Conservation (phyloP, 495 filamentous ascomycete species). For the Penicillium angulare region DNA sequence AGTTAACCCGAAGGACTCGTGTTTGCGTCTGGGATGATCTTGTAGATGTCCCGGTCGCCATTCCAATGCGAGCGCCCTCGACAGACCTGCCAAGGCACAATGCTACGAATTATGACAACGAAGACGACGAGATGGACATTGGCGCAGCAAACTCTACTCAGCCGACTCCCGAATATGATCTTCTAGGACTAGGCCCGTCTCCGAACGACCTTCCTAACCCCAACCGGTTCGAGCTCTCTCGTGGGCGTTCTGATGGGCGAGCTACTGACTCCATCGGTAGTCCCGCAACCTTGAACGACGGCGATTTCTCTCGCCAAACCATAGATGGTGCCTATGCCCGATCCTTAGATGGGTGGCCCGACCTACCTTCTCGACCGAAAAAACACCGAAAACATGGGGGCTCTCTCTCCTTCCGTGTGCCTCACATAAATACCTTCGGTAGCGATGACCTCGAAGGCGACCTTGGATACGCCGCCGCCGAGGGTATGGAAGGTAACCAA, state of each 20-base stretch:
- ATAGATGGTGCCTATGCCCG: constrained; percentile 28
- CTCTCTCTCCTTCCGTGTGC: constrained; percentile 37
- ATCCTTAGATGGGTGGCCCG: constrained; percentile 41
- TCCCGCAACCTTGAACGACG: constrained; percentile 34
- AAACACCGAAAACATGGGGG: constrained; percentile 42
- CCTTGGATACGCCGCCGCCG: constrained; percentile 88
- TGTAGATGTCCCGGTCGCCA: constrained; percentile 91
- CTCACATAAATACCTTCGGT: constrained; percentile 45
- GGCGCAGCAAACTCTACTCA: constrained; percentile 65
- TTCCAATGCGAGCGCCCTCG: constrained; percentile 79
- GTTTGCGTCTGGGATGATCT: constrained; percentile 98
- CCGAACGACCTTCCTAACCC: constrained; percentile 70
- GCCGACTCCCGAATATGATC: constrained; percentile 59
- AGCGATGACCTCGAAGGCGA: constrained; percentile 86
- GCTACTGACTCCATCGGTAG: constrained; percentile 35
- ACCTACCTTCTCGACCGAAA: constrained; percentile 31
- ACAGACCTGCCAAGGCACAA: constrained; percentile 67
- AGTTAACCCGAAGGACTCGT: constrained; percentile 83
- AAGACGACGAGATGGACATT: constrained; percentile 91
- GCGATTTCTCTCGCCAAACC: constrained; percentile 29
- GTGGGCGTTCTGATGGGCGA: constrained; percentile 47
- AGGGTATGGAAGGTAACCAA: constrained; percentile 85
- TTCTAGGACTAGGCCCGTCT: constrained; percentile 68
- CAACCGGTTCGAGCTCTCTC: constrained; percentile 79
- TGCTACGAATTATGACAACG: constrained; percentile 42